These are phyloP conservation scores for Parathielavia appendiculata DNA, from an alignment of 495 filamentous ascomycete genomes.

Conservation along the genomic window DNA sequence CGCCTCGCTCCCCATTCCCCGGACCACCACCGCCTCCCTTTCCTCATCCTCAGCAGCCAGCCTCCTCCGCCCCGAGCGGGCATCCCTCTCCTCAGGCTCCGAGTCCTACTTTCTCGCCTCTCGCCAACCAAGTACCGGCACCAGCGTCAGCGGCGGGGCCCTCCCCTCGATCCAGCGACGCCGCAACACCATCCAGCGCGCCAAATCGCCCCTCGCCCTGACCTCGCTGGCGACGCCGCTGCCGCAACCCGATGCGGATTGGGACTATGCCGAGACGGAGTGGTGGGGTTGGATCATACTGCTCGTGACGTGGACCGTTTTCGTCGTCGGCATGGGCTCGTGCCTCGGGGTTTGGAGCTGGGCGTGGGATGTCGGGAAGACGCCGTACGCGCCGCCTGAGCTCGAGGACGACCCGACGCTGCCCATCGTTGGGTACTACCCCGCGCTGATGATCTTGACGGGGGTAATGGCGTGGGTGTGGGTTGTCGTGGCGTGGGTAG, in stretches of 20 bases:
- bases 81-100: conserved; percentile 52
- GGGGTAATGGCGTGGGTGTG: conserved; percentile 98
- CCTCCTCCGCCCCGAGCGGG: conserved; percentile 40
- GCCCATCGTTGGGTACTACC: conserved; percentile 95
- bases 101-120: conserved; percentile 58
- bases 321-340: conserved; percentile 91
- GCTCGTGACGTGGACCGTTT: conserved; percentile 84
- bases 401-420: conserved; percentile 88
- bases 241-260: conserved; percentile 48
- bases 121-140: neutral
- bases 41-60: conserved; percentile 28
- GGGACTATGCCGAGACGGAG: conserved; percentile 88
- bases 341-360: conserved; percentile 98
- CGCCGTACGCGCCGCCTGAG: conserved; percentile 87
- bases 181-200: conserved; percentile 47
- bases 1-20: conserved; percentile 26
- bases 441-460: conserved; percentile 85
- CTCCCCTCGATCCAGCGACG: conserved; percentile 38
- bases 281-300: conserved; percentile 97
- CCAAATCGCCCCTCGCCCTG: conserved; percentile 58
- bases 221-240: conserved; percentile 37
- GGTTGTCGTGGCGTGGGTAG: conserved; percentile 94
- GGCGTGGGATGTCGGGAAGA: conserved; percentile 99
- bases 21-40: conserved; percentile 15
- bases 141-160: neutral